A percentile compares a stretch with the other conserved stretches of the same genome.
Conservation (phyloP, 2,329 filamentous ascomycete species). For the Stylonectria norvegica region DNA sequence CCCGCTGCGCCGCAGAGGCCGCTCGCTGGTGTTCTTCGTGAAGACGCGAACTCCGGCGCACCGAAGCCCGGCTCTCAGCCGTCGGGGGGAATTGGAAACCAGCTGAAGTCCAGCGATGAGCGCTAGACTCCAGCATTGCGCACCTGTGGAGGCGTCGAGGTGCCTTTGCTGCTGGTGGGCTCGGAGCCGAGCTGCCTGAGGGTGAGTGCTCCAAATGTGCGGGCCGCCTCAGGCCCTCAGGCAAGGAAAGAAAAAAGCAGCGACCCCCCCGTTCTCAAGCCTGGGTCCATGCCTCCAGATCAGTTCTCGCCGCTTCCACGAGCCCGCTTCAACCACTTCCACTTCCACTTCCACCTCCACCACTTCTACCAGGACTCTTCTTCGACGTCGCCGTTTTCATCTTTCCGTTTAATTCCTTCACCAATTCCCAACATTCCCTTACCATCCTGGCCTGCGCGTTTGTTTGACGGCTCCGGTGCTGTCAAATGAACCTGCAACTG, state of each 20-base stretch:
- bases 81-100: too few relatives aligned
- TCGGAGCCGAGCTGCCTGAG: too few relatives aligned
- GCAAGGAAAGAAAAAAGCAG: slow-evolving; percentile 31
- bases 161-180: too few relatives aligned
- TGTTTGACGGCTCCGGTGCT: slow-evolving; percentile 80
- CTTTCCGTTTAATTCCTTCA: slow-evolving; percentile 15
- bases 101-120: too few relatives aligned
- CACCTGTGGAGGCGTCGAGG: too few relatives aligned
- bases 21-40: too few relatives aligned
- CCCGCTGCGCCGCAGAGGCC: too few relatives aligned
- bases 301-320: slow-evolving; percentile 19
- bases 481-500: slow-evolving; percentile 99
- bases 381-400: slow-evolving; percentile 10
- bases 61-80: too few relatives aligned
- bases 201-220: too few relatives aligned
- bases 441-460: slow-evolving; percentile 64
- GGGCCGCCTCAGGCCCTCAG: slow-evolving; percentile 23
- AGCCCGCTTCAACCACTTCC: neutral
- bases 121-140: too few relatives aligned
- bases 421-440: slow-evolving; percentile 18
- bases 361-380: neutral
- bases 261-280: slow-evolving; percentile 24
- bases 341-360: slow-evolving; percentile 4
- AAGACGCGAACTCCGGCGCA: too few relatives aligned
- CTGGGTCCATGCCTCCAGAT: slow-evolving; percentile 18